Conservation (phyloP, 495 filamentous ascomycete genomes). For the Aspergillus nidulans region DNA sequence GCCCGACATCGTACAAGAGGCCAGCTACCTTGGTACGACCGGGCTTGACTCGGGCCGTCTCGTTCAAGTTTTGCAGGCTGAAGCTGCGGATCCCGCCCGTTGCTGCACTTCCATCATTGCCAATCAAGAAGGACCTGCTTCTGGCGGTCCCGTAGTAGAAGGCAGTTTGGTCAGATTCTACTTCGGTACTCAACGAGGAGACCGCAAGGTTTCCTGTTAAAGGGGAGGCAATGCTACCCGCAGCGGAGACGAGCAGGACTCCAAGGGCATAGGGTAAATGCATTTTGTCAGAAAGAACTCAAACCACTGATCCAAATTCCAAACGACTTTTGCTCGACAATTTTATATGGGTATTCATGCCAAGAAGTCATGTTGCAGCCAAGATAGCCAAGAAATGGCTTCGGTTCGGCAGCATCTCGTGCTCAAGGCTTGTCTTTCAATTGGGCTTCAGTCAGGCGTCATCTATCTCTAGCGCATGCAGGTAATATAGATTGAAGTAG, state of each 20-base stretch:
- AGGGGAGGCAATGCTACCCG: neutral
- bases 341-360: neutral
- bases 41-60: neutral
- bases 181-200: neutral
- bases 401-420: neutral
- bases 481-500: too few species aligned
- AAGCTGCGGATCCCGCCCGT: constrained; percentile 1
- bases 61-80: neutral
- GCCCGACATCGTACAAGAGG: neutral
- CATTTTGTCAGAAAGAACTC: neutral
- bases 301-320: too few species aligned
- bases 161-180: neutral
- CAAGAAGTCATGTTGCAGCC: neutral
- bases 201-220: neutral
- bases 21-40: constrained; percentile 6
- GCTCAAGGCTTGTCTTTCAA: neutral
- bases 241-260: neutral
- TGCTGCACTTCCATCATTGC: constrained; percentile 3
- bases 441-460: neutral
- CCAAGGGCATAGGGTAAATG: neutral
- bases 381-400: neutral
- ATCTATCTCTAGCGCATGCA: too few species aligned
- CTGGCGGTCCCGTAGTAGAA: neutral
- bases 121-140: neutral
- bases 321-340: neutral